Evolutionary conservation across 305 asterid species (phyloP).

Genomic region (Striga hermonthica): DNA sequence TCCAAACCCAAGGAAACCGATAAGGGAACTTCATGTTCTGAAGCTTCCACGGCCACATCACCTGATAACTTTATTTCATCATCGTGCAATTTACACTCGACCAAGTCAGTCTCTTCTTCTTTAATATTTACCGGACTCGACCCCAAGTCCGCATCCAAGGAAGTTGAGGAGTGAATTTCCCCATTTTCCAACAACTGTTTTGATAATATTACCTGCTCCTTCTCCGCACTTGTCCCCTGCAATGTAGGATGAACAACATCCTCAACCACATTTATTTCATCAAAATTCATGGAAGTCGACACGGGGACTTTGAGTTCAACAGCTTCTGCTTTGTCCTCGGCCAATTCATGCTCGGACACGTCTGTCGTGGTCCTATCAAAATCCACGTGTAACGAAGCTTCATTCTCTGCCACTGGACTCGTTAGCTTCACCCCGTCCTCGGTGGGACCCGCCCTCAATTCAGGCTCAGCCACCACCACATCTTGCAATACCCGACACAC

Average conservation of each 20-base stretch:
- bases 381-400: too few species aligned
- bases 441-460: too few species aligned
- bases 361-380: too few species aligned
- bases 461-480: slow-evolving; percentile 24
- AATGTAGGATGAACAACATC: slow-evolving; percentile 29
- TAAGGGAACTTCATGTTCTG: background rate
- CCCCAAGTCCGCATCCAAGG: slow-evolving; percentile 33
- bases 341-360: slow-evolving; percentile 27
- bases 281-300: background rate
- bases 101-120: slow-evolving; percentile 30
- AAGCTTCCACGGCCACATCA: slow-evolving; percentile 22
- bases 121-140: slow-evolving; percentile 20
- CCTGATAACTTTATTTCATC: slow-evolving; percentile 12
- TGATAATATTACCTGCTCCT: too few species aligned
- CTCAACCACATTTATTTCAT: slow-evolving; percentile 20
- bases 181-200: slow-evolving; percentile 12
- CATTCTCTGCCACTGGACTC: too few species aligned
- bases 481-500: slow-evolving; percentile 32
- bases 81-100: slow-evolving; percentile 14
- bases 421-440: too few species aligned
- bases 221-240: slow-evolving; percentile 32
- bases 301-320: slow-evolving; percentile 20
- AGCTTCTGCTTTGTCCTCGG: slow-evolving; percentile 29
- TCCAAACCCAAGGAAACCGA: slow-evolving; percentile 30
- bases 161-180: slow-evolving; percentile 22